phyloP scores from a whole-genome alignment of 2,329 filamentous ascomycete genomes.

The Cyanodermella asteris region DNA sequence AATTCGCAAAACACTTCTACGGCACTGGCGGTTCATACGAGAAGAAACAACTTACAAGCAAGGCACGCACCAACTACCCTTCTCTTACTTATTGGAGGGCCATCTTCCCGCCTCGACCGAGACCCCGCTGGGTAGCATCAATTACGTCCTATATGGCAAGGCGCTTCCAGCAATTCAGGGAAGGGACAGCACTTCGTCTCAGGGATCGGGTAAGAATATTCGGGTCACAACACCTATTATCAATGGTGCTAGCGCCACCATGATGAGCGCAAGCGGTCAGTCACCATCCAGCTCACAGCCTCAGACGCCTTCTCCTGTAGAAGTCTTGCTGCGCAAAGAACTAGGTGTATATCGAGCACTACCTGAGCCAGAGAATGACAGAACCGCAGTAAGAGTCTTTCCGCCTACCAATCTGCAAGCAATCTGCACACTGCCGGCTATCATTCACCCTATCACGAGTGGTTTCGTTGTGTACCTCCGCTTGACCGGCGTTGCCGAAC shows the following conservation, averaged over 20 bases:
- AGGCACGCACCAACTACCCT: constrained; percentile 61
- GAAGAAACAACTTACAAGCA: constrained; percentile 23
- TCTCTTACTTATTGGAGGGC: constrained; percentile 68
- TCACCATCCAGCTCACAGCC: too few species aligned
- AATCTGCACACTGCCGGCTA: constrained; percentile 56
- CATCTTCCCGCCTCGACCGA: constrained; percentile 69
- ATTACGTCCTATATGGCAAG: constrained; percentile 57
- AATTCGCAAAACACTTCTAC: constrained; percentile 48
- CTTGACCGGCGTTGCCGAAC: constrained; percentile 62
- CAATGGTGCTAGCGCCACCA: too few species aligned
- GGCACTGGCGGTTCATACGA: constrained; percentile 56
- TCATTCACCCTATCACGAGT: constrained; percentile 73
- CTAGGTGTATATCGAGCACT: constrained; percentile 64
- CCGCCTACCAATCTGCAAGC: constrained; percentile 87
- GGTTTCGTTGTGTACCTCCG: constrained; percentile 59
- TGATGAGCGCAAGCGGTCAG: too few species aligned
- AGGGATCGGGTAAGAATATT: constrained; percentile 40
- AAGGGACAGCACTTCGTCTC: too few species aligned
- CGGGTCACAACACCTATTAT: constrained; percentile 42
- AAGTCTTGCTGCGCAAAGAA: too few species aligned
- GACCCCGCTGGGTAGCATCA: constrained; percentile 47
- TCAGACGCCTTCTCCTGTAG: too few species aligned
- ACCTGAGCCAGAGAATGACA: constrained; percentile 47
- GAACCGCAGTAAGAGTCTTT: constrained; percentile 83
- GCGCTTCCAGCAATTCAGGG: constrained; percentile 36